phyloP scores from a whole-genome alignment of 2,329 filamentous ascomycete genomes.

The Aquanectria penicillioides region DNA sequence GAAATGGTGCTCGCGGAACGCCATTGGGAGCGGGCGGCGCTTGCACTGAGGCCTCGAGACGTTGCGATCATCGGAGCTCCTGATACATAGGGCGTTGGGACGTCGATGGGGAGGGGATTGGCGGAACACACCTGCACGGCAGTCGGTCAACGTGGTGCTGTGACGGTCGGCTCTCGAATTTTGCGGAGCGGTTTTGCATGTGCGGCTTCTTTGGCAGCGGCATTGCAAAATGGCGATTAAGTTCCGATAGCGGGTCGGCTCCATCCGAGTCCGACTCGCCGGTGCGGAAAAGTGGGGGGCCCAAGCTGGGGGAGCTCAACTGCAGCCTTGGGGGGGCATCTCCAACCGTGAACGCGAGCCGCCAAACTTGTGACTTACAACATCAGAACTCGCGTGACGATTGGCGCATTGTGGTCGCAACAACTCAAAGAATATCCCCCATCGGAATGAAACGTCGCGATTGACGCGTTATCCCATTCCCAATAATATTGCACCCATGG shows the following conservation, averaged over 20 bases:
- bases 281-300: slow-evolving; percentile 27
- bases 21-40: slow-evolving; percentile 34
- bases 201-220: slow-evolving; percentile 12
- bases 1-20: slow-evolving; percentile 44
- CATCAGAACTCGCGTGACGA: neutral
- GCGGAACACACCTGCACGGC: neutral
- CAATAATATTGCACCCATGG: slow-evolving; percentile 51
- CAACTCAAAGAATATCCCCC: neutral
- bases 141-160: neutral
- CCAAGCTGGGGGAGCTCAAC: slow-evolving; percentile 5
- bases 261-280: slow-evolving; percentile 25
- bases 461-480: neutral
- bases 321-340: slow-evolving; percentile 14
- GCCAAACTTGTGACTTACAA: slow-evolving; percentile 31
- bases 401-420: neutral
- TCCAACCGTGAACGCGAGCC: slow-evolving; percentile 21
- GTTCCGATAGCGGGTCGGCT: slow-evolving; percentile 34
- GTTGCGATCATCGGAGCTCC: slow-evolving; percentile 43
- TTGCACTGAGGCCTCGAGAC: slow-evolving; percentile 38
- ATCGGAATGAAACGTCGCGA: neutral
- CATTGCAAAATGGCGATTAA: slow-evolving; percentile 5
- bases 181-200: slow-evolving; percentile 20
- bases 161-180: neutral
- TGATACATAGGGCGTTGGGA: slow-evolving; percentile 25
- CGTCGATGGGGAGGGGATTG: neutral